Conservation (phyloP, 805 yeast genomes). For the Yueomyces sinensis region DNA sequence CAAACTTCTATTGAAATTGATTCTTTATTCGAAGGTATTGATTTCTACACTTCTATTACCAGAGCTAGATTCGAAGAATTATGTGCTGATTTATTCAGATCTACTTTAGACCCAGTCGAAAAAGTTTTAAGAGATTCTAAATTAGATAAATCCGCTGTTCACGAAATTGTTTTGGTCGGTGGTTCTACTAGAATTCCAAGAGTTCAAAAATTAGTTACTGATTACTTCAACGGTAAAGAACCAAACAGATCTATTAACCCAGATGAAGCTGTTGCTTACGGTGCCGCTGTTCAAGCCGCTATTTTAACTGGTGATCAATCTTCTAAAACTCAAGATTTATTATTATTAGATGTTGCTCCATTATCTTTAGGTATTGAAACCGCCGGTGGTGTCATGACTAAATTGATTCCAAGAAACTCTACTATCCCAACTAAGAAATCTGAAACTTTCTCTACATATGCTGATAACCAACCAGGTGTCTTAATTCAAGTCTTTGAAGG, state of each 20-base stretch:
- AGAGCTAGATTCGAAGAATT: slow-evolving; percentile 43
- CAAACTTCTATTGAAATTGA: slow-evolving; percentile 95
- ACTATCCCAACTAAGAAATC: slow-evolving; percentile 98
- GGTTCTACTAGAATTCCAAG: slow-evolving; percentile 48
- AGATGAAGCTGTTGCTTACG: slow-evolving; percentile 98
- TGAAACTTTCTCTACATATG: slow-evolving; percentile 93
- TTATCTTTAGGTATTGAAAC: slow-evolving; percentile 97
- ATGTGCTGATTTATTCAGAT: slow-evolving; percentile 87
- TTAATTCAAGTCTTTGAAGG: slow-evolving; percentile 97
- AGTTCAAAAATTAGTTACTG: slow-evolving; percentile 92
- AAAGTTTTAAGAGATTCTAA: slow-evolving; percentile 47
- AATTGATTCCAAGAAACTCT: slow-evolving; percentile 96
- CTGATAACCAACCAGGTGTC: slow-evolving; percentile 99
- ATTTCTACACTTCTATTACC: slow-evolving; percentile 93
- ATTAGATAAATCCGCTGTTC: slow-evolving; percentile 80
- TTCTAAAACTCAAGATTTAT: slow-evolving; percentile 92
- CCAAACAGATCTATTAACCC: slow-evolving; percentile 98
- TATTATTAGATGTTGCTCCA: slow-evolving; percentile 97
- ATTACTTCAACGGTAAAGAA: slow-evolving; percentile 97
- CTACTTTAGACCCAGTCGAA: slow-evolving; percentile 79
- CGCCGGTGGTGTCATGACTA: slow-evolving; percentile 99
- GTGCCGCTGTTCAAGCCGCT: slow-evolving; percentile 99
- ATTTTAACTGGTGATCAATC: slow-evolving; percentile 95
- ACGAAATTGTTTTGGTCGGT: slow-evolving; percentile 81
- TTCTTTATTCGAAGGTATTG: slow-evolving; percentile 92